Percentiles rank a stretch among this genome's conserved stretches.
phyloP scores from a whole-genome alignment of 2,329 filamentous ascomycete species.

The Pleochaeta shiraiana region DNA sequence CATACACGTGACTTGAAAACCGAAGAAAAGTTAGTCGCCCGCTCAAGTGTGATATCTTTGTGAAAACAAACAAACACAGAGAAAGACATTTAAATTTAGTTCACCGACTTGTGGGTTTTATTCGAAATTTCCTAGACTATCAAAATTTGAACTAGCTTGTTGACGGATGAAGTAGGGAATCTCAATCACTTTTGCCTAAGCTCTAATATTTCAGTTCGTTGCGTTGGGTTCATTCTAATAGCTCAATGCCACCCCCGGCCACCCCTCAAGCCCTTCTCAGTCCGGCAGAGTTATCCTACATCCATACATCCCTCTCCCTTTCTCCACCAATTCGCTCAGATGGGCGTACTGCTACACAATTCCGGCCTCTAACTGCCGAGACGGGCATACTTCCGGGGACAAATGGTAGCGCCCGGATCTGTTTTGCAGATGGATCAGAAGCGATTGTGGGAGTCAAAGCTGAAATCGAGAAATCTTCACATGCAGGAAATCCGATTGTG shows the following conservation, averaged over 20 bases:
- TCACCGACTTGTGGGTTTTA: too few relatives aligned
- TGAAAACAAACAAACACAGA: too few relatives aligned
- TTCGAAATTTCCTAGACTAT: too few relatives aligned
- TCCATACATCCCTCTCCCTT: slow-evolving; percentile 68
- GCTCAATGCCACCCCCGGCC: slow-evolving; percentile 29
- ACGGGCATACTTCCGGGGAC: slow-evolving; percentile 72
- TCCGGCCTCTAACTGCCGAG: slow-evolving; percentile 78
- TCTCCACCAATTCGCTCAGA: slow-evolving; percentile 75
- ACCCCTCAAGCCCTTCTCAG: slow-evolving; percentile 57
- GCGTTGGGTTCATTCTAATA: too few relatives aligned
- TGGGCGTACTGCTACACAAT: slow-evolving; percentile 60
- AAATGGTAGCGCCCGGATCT: slow-evolving; percentile 83
- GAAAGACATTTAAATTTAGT: too few relatives aligned
- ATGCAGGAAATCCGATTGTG: slow-evolving; percentile 13
- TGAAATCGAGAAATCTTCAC: slow-evolving; percentile 57
- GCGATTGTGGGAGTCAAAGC: slow-evolving; percentile 92
- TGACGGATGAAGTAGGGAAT: too few relatives aligned
- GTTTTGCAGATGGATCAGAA: slow-evolving; percentile 87
- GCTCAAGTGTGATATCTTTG: too few relatives aligned
- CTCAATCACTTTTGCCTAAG: too few relatives aligned
- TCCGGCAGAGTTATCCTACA: slow-evolving; percentile 88
- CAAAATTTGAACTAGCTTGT: too few relatives aligned
- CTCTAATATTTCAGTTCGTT: too few relatives aligned
- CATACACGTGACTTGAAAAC: too few relatives aligned
- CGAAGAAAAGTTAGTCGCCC: too few relatives aligned